A percentile compares a stretch with the other conserved stretches of the same genome.
Conservation (phyloP, 139 green algal genomes). For the Haematococcus lacustris region DNA sequence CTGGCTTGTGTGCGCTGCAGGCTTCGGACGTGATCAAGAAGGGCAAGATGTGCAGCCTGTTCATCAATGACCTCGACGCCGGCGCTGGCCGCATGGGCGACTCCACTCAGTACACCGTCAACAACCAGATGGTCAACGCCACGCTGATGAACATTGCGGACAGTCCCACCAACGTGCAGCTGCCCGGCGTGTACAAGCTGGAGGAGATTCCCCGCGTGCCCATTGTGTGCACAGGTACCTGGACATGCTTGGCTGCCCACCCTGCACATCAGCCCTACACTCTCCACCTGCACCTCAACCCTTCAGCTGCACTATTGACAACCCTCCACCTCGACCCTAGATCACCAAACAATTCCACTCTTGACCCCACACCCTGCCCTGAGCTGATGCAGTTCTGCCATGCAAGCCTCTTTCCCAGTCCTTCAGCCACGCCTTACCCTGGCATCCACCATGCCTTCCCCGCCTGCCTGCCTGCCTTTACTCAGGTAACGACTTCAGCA, state of each 20-base stretch:
- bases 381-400: too few species aligned
- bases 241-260: background rate
- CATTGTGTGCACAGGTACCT: slow-evolving; percentile 79
- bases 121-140: slow-evolving; percentile 99
- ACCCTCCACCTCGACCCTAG: too few species aligned
- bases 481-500: slow-evolving; percentile 99
- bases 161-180: slow-evolving; percentile 98
- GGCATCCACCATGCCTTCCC: too few species aligned
- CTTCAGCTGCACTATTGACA: too few species aligned
- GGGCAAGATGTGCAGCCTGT: slow-evolving; percentile 96
- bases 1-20: slow-evolving; percentile 17
- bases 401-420: background rate
- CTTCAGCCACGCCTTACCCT: too few species aligned
- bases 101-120: slow-evolving; percentile 98
- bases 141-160: slow-evolving; percentile 99
- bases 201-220: slow-evolving; percentile 92
- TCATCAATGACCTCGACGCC: slow-evolving; percentile 99
- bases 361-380: background rate
- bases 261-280: background rate
- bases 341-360: background rate
- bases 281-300: too few species aligned
- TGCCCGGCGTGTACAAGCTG: slow-evolving; percentile 90
- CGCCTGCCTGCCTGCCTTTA: too few species aligned
- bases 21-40: slow-evolving; percentile 98
- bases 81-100: slow-evolving; percentile 93